Evolutionary conservation across 441 rosid species (phyloP), one percentile per base, ranked within the genome.

Genomic region (Adansonia gregorii): DNA sequence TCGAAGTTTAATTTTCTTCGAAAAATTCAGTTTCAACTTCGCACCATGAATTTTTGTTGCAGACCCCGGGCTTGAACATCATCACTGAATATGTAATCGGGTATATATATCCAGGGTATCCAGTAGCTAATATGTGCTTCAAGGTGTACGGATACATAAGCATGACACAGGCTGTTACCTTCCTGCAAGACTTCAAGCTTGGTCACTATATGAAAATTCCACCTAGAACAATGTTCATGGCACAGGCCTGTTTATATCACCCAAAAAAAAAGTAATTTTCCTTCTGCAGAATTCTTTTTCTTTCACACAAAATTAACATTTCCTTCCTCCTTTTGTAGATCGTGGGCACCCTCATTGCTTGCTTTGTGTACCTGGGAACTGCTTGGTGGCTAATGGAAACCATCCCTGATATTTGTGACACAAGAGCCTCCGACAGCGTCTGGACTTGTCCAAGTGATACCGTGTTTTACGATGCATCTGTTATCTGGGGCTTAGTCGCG

Each of bases 171-270:
- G 98, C 98, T 19, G 35, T 94, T 55, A 88, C 93, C 41, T 94
- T 93, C 89, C 80, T 94, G 60, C 97, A 93, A 86, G 97, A 94
- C 83, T 94, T 94, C 83, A 94, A 94, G 83, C 97, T 94, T 65
- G 98, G 98, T 69, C 98, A 94, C 72, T 93, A 94, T 80, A 94
- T 94, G 98, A 94, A 94, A 83, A 91, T 94, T 72, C 98, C 98
- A 71, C 98, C 98, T 12, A 88, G 92, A 77, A 88, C 91, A 17
- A 92, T 94, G 98, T 94, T 93, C 90, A 92, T 93, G 98, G 97
- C 98, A 45, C 98, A 94, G 85, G 97, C 90, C 10, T 35, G 39
- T 35, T 35, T 35, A 35, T 35, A 35, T 35, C 39, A 35, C 39
- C 39, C 39, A 35, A 35, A 35, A 35, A 35, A 35, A 35, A 35